Conservation (phyloP, 2,329 filamentous ascomycete genomes). For the Monosporascus sp. region DNA sequence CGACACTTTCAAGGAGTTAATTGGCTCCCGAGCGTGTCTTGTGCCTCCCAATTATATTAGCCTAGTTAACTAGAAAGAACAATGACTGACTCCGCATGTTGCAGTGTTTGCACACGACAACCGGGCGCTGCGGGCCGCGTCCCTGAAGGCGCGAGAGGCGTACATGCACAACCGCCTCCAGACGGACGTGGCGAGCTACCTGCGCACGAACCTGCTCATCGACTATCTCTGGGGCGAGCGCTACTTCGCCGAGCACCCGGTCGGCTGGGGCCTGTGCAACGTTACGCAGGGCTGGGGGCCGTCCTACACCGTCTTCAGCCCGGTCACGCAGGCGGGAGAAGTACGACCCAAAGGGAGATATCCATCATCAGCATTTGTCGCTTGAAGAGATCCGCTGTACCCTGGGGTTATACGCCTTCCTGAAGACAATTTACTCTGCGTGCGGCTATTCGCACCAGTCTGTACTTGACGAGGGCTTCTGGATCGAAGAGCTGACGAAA, state of each 20-base stretch:
- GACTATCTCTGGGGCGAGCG: constrained; percentile 62
- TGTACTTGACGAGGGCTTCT: too few species aligned
- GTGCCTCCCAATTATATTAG: too few species aligned
- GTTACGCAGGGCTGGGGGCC: constrained; percentile 68
- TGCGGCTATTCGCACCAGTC: too few species aligned
- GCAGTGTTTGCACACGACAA: constrained; percentile 18
- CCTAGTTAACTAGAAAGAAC: too few species aligned
- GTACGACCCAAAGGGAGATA: constrained; percentile 57
- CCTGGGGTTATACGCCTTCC: too few species aligned
- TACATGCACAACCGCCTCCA: constrained; percentile 65
- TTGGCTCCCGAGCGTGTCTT: too few species aligned
- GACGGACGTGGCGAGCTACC: constrained; percentile 60
- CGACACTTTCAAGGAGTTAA: too few species aligned
- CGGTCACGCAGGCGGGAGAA: constrained; percentile 60
- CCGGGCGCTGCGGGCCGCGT: constrained; percentile 13
- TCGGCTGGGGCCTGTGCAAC: constrained; percentile 57
- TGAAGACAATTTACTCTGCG: too few species aligned
- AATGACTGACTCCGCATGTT: too few species aligned
- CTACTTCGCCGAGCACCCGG: constrained; percentile 58
- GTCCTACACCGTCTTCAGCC: constrained; percentile 69
- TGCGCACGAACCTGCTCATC: constrained; percentile 58
- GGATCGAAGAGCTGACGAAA: too few species aligned
- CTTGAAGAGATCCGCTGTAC: too few species aligned
- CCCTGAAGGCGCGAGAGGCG: constrained; percentile 30
- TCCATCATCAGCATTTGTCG: too few species aligned